These are phyloP conservation scores for Calonectria naviculata DNA, from an alignment of 2,329 filamentous ascomycete species.

Conservation along the genomic window DNA sequence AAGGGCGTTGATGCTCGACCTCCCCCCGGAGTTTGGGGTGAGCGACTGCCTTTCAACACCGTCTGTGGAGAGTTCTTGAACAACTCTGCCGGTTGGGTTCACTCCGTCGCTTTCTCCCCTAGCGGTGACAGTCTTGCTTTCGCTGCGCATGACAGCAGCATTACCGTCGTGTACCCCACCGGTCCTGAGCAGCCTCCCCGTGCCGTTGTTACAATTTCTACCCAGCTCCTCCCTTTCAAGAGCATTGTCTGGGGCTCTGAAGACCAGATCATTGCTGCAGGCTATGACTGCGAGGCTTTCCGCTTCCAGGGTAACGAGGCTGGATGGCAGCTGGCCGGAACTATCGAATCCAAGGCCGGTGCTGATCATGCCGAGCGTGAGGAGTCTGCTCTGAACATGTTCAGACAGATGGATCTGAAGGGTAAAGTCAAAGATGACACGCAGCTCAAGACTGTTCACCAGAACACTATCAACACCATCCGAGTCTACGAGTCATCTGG, in stretches of 20 bases:
- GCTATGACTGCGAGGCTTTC: constrained; percentile 91
- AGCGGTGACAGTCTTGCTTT: constrained; percentile 95
- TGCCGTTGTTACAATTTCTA: constrained; percentile 91
- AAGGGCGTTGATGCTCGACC: constrained; percentile 92
- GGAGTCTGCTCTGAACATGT: constrained; percentile 97
- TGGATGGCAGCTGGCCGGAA: constrained; percentile 87
- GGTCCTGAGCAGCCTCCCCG: constrained; percentile 90
- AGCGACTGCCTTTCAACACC: constrained; percentile 96
- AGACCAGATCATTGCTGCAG: constrained; percentile 93
- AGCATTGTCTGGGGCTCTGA: constrained; percentile 93
- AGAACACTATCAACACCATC: constrained; percentile 93
- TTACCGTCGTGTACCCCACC: constrained; percentile 95
- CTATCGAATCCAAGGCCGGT: constrained; percentile 79
- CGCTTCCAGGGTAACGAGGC: constrained; percentile 82
- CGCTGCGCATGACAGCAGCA: constrained; percentile 92
- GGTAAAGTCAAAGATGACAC: constrained; percentile 93
- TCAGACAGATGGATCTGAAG: constrained; percentile 98
- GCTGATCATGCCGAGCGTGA: constrained; percentile 75
- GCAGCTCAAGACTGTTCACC: constrained; percentile 93
- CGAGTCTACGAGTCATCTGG: constrained; percentile 78
- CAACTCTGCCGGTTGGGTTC: constrained; percentile 96
- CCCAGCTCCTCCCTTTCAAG: constrained; percentile 91
- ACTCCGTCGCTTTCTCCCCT: constrained; percentile 92
- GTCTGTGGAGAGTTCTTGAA: constrained; percentile 97
- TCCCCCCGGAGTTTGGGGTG: constrained; percentile 90